These are phyloP conservation scores for Yarrowia bubula DNA, from an alignment of 805 yeast genomes.

Conservation along the genomic window DNA sequence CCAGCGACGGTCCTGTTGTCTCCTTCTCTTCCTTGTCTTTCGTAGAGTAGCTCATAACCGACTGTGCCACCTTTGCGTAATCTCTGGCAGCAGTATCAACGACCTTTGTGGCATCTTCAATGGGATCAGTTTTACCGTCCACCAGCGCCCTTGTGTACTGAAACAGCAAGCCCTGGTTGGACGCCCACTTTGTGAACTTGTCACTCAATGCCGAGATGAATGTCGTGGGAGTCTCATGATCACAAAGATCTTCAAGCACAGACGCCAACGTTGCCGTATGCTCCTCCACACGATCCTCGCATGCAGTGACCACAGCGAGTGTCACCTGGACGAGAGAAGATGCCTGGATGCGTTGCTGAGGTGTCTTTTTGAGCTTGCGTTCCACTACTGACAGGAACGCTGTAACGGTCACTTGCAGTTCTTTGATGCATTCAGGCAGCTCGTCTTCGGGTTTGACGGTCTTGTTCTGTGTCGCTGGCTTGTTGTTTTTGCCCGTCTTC, in stretches of 20 bases:
- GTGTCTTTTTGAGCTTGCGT: neutral
- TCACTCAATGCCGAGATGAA: neutral
- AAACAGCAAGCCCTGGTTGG: neutral
- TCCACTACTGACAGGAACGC: neutral
- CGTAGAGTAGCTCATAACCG: neutral
- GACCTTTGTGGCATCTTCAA: neutral
- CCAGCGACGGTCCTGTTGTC: constrained; percentile 1
- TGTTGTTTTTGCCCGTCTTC: neutral
- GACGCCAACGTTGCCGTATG: neutral
- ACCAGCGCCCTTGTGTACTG: constrained; percentile 7
- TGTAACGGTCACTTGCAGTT: neutral
- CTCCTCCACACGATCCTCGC: neutral
- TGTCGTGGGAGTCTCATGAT: neutral
- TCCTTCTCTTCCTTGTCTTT: neutral
- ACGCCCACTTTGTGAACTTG: constrained; percentile 18
- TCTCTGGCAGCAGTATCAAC: neutral
- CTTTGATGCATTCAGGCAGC: neutral
- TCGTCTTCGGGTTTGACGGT: neutral
- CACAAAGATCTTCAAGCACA: neutral
- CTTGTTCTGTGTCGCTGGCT: neutral
- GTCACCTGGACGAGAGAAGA: neutral
- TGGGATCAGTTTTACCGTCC: neutral
- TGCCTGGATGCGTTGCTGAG: neutral
- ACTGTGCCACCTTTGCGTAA: neutral
- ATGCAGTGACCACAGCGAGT: neutral